These are phyloP conservation scores for Backusella psychrophila DNA, from an alignment of 192 early-diverging fungal species.

Conservation along the genomic window DNA sequence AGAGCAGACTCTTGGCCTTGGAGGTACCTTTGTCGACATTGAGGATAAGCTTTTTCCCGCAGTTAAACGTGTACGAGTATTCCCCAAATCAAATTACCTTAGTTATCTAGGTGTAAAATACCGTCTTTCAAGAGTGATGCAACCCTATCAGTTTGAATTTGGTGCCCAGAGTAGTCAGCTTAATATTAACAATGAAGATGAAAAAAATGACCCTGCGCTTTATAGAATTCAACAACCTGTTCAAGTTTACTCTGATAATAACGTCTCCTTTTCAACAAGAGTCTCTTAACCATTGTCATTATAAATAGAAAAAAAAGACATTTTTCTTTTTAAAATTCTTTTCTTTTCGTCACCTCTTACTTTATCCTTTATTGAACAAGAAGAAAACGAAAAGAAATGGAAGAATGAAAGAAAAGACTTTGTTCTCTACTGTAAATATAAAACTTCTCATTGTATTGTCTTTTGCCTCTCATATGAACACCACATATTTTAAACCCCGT, in stretches of 20 bases:
- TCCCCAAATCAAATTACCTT: slow-evolving; percentile 29
- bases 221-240: background rate
- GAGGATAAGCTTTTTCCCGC: slow-evolving; percentile 26
- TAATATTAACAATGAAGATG: background rate
- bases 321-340: background rate
- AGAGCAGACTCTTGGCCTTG: slow-evolving; percentile 27
- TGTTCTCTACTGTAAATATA: slow-evolving; percentile 4
- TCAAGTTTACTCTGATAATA: background rate
- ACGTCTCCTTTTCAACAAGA: slow-evolving; percentile 1
- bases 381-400: background rate
- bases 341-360: background rate
- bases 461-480: background rate
- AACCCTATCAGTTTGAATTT: slow-evolving; percentile 18
- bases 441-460: background rate
- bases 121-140: slow-evolving; percentile 23
- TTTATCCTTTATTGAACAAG: background rate
- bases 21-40: slow-evolving; percentile 31
- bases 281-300: background rate
- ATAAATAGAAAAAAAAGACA: background rate
- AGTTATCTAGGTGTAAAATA: slow-evolving; percentile 34
- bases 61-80: slow-evolving; percentile 29
- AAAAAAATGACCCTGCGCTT: background rate
- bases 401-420: background rate
- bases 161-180: background rate
- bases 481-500: background rate